Percentiles rank a stretch among this genome's conserved stretches.
Conservation (phyloP, 2,329 filamentous ascomycete genomes). For the Coniella lustricola region DNA sequence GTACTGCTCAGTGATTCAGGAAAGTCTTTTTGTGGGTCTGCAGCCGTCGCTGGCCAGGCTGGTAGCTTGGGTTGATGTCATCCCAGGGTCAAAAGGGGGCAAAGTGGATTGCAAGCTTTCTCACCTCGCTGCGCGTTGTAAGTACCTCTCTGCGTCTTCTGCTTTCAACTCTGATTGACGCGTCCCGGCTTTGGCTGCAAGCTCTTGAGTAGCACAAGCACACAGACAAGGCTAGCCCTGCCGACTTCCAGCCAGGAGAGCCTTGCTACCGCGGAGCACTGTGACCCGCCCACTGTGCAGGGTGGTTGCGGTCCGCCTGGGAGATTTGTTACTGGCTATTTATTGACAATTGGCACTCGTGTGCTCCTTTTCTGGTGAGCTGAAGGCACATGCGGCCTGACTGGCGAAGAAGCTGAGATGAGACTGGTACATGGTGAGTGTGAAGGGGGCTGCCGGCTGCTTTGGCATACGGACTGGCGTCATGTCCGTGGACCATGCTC, state of each 20-base stretch:
- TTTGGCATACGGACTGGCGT: conserved; percentile 1
- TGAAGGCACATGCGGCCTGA: too few species aligned
- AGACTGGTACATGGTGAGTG: too few species aligned
- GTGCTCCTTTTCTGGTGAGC: too few species aligned
- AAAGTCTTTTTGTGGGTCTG: not conserved
- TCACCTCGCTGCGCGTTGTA: not conserved
- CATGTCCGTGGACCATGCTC: not conserved
- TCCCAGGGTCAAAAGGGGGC: not conserved
- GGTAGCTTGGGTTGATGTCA: conserved; percentile 1
- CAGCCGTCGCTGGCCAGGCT: not conserved
- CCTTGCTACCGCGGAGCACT: not conserved
- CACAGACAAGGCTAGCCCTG: not conserved
- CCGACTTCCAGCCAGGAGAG: too few species aligned
- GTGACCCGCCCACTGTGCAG: conserved; percentile 2
- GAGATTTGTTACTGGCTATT: not conserved
- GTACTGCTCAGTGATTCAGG: not conserved
- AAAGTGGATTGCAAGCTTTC: not conserved
- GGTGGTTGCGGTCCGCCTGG: not conserved
- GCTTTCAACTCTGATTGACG: not conserved
- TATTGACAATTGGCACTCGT: too few species aligned
- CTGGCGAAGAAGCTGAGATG: too few species aligned
- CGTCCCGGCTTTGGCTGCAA: not conserved
- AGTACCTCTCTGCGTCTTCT: not conserved
- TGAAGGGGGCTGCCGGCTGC: too few species aligned
- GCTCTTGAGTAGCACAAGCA: not conserved